Evolutionary conservation across 73 alveolate species (phyloP).

Genomic region (Stentor roeselii): DNA sequence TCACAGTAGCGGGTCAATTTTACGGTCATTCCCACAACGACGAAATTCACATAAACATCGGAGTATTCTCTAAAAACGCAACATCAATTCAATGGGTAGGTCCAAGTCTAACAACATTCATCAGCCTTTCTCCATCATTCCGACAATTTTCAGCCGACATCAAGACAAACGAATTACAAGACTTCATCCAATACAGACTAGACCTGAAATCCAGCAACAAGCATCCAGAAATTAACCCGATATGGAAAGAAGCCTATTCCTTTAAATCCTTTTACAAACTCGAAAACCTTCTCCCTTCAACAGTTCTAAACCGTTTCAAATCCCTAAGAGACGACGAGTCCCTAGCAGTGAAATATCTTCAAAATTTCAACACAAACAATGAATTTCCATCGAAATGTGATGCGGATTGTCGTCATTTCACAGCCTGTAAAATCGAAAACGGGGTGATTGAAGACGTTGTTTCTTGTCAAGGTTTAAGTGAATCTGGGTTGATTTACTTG

Average conservation of each 20-base stretch:
- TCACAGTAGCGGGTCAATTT: slow-evolving; percentile 71
- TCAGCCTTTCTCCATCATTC: slow-evolving; percentile 75
- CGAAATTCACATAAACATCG: slow-evolving; percentile 60
- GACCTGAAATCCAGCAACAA: slow-evolving; percentile 40
- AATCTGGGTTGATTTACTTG: no score
- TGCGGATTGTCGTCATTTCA: neutral
- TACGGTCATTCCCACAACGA: slow-evolving; percentile 87
- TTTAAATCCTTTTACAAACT: neutral
- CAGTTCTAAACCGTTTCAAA: neutral
- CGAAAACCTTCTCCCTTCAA: neutral
- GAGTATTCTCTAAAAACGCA: slow-evolving; percentile 51
- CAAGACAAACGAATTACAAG: slow-evolving; percentile 51
- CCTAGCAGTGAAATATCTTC: neutral
- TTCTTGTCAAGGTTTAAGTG: neutral
- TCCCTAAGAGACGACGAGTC: neutral
- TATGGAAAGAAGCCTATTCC: neutral
- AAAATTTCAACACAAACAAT: neutral
- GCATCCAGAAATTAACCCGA: neutral
- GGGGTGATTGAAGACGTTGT: neutral
- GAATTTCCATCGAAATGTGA: neutral
- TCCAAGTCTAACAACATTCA: slow-evolving; percentile 72
- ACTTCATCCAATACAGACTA: slow-evolving; percentile 78
- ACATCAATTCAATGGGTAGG: slow-evolving; percentile 59
- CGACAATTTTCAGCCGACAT: slow-evolving; percentile 71
- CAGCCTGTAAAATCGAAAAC: neutral